phyloP scores from a whole-genome alignment of 2,329 filamentous ascomycete species.

The Neospermospora avenae region DNA sequence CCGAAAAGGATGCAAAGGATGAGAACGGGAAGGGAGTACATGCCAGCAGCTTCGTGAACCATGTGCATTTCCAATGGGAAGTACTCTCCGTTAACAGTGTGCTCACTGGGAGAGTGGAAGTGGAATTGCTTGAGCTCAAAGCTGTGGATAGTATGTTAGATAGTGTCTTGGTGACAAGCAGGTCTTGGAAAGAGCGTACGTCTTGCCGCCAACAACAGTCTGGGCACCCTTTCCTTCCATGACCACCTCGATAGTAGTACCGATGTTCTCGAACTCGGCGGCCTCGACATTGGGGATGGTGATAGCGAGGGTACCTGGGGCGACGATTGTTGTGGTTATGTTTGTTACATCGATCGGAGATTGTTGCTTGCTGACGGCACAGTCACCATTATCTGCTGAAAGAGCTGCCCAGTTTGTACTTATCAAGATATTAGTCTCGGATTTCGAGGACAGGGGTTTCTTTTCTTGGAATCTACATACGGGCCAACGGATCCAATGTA shows the following conservation, averaged over 20 bases:
- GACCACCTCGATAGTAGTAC: slow-evolving; percentile 24
- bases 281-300: slow-evolving; percentile 14
- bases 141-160: neutral
- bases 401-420: slow-evolving; percentile 19
- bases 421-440: neutral
- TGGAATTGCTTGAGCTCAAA: slow-evolving; percentile 47
- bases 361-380: slow-evolving; percentile 16
- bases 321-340: slow-evolving; percentile 1
- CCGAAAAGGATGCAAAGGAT: no score
- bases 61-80: slow-evolving; percentile 43
- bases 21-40: neutral
- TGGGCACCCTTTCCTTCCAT: slow-evolving; percentile 20
- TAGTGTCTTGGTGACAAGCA: neutral
- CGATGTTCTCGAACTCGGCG: slow-evolving; percentile 25
- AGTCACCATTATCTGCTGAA: slow-evolving; percentile 13
- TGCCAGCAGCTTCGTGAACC: slow-evolving; percentile 38
- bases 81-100: slow-evolving; percentile 45
- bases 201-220: slow-evolving; percentile 11
- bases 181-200: slow-evolving; percentile 3
- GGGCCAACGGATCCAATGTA: slow-evolving; percentile 21
- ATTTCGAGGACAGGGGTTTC: neutral
- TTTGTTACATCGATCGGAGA: slow-evolving; percentile 22
- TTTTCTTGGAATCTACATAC: slow-evolving; percentile 10
- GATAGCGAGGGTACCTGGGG: slow-evolving; percentile 9
- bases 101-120: slow-evolving; percentile 59